Base-by-base conservation (phyloP, 192 early-diverging fungal genomes). In the Mycoemilia scoparia region DNA sequence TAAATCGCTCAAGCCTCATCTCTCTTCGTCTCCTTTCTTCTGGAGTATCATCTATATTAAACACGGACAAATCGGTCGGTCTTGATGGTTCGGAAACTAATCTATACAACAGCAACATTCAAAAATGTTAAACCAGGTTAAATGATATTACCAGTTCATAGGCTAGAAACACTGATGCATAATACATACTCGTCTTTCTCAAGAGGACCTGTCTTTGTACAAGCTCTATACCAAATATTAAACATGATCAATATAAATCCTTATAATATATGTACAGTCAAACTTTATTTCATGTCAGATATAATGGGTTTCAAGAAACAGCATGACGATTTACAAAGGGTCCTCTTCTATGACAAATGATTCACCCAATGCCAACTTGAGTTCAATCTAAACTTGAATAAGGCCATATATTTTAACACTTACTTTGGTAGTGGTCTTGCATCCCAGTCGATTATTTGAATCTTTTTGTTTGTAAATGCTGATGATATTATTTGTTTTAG, bases 401-500 rank as follows among this genome's bases (percentile, higher is more conserved):
- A n/a, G n/a, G n/a, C n/a, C n/a, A n/a, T n/a, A n/a, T n/a, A n/a
- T n/a, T n/a, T n/a, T n/a, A n/a, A n/a, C n/a, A n/a, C n/a, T n/a
- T n/a, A n/a, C 49, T 62, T 62, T 27, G 59, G 59, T 19, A 62
- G 29, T 16, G 44, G 48, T 0, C 59, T 43, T 6, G 6, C 30
- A 23, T 40, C 34, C 59, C 59, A 62, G 35, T 62, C 41, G 32
- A 51, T 48, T 1, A 1, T 39, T 10, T 41, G n/a, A 5, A 62
- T 25, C 42, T 62, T 62, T n/a, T 51, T 51, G 53, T 62, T 62
- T 24, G 21, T 51, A 11, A 27, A 32, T 7, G 53, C 53, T 1
- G 59, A 47, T 3, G 44, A 30, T 16, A 62, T 51, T 2, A 62
- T 62, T 44, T 62, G 59, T 24, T 47, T 51, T 20, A 62, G 49